Conservation (phyloP, 164 flowering plant species). For the Berberis vulgaris region DNA sequence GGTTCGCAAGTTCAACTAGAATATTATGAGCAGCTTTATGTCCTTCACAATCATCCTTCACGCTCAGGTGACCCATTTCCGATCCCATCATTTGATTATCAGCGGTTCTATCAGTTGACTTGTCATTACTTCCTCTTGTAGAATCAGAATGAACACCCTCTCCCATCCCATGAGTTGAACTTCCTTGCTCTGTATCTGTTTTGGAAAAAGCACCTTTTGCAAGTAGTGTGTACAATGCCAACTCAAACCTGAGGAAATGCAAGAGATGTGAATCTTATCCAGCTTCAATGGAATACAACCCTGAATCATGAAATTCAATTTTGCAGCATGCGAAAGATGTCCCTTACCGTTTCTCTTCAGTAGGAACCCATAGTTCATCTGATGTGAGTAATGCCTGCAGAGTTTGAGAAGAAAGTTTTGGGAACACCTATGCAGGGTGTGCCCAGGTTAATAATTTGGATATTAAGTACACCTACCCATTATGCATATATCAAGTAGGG, state of each 20-base stretch:
- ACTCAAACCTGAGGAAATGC: conserved; percentile 60
- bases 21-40: conserved; percentile 37
- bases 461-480: neutral
- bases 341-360: conserved; percentile 84
- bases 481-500: no score
- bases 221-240: conserved; percentile 70
- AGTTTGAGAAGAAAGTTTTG: conserved; percentile 89
- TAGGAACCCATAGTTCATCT: conserved; percentile 88
- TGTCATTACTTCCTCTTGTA: conserved; percentile 34
- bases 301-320: conserved; percentile 2
- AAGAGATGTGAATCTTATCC: neutral
- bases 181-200: conserved; percentile 44
- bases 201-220: conserved; percentile 52
- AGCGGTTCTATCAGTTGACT: conserved; percentile 17
- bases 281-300: conserved; percentile 5
- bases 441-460: conserved; percentile 7
- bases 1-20: conserved; percentile 51
- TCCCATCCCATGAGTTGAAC: conserved; percentile 33
- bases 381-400: conserved; percentile 83
- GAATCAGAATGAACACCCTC: conserved; percentile 23
- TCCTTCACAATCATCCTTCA: conserved; percentile 34
- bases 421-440: conserved; percentile 57
- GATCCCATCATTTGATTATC: conserved; percentile 29
- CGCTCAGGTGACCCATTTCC: conserved; percentile 30
- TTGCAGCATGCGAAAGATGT: neutral